phyloP scores from a whole-genome alignment of 257 asterid genomes.

The Solanum clarkiae region DNA sequence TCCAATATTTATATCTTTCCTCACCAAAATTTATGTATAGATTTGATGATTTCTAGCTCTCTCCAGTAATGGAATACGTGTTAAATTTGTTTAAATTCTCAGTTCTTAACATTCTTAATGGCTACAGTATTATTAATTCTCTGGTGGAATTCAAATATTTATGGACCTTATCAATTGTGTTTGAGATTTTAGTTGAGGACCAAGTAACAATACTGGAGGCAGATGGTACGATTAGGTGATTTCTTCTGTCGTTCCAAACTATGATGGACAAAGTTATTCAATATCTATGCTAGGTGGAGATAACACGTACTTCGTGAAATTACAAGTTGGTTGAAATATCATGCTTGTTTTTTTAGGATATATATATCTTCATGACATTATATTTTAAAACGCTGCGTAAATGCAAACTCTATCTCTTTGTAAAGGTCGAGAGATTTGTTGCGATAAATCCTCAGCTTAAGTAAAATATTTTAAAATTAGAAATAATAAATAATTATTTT shows the following conservation, averaged over 20 bases:
- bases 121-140: background rate
- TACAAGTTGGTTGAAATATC: background rate
- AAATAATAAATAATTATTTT: too few species aligned
- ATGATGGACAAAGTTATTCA: background rate
- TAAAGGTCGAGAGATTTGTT: too few species aligned
- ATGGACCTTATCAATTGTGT: background rate
- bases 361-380: too few species aligned
- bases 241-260: background rate
- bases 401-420: too few species aligned
- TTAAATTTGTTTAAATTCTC: background rate
- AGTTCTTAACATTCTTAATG: background rate
- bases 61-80: background rate
- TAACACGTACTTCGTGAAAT: background rate
- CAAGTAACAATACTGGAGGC: background rate
- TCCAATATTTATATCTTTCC: constrained; percentile 6
- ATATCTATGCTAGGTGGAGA: background rate
- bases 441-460: too few species aligned
- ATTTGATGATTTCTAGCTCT: background rate
- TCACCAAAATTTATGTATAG: constrained; percentile 19
- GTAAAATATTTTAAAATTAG: too few species aligned
- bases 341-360: background rate
- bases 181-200: background rate
- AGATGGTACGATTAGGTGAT: background rate
- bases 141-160: background rate
- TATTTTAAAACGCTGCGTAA: too few species aligned